Evolutionary conservation across 176 grass and related monocot species (phyloP).

Genomic region (Avena atlantica): DNA sequence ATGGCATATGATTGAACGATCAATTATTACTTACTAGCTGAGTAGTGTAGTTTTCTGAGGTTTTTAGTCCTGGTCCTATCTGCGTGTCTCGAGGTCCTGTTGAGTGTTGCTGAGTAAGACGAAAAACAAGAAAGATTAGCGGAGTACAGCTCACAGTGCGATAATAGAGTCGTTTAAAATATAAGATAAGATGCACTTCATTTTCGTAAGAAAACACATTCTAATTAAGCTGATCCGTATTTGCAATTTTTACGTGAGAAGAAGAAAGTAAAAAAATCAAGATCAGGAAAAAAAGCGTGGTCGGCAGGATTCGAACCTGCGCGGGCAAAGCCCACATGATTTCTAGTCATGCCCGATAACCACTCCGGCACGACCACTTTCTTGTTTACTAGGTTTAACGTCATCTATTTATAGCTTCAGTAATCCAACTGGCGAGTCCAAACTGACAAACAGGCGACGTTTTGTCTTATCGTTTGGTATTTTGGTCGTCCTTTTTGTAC

Average conservation of each 20-base stretch:
- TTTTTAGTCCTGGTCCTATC: not conserved
- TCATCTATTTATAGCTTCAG: too few species aligned
- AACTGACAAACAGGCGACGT: too few species aligned
- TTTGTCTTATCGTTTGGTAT: too few species aligned
- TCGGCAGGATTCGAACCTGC: constrained; percentile 99
- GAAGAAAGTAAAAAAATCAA: too few species aligned
- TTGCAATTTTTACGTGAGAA: not conserved
- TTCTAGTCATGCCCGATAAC: constrained; percentile 99
- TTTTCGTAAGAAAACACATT: not conserved
- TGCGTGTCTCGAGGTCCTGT: not conserved
- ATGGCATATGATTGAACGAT: not conserved
- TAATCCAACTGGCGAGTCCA: too few species aligned
- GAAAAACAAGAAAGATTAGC: not conserved
- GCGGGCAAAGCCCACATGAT: constrained; percentile 99
- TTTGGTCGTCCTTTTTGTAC: too few species aligned
- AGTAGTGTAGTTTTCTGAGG: not conserved
- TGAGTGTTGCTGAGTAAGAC: not conserved
- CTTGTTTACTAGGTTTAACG: too few species aligned
- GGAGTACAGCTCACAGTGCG: not conserved
- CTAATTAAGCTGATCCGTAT: too few species aligned
- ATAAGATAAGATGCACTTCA: not conserved
- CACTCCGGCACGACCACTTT: constrained; percentile 98
- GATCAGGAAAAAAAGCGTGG: constrained; percentile 34
- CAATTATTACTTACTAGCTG: not conserved
- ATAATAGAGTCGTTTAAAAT: not conserved